phyloP scores from a whole-genome alignment of 768 basidiomycete genomes.

The Suillus variegatus region DNA sequence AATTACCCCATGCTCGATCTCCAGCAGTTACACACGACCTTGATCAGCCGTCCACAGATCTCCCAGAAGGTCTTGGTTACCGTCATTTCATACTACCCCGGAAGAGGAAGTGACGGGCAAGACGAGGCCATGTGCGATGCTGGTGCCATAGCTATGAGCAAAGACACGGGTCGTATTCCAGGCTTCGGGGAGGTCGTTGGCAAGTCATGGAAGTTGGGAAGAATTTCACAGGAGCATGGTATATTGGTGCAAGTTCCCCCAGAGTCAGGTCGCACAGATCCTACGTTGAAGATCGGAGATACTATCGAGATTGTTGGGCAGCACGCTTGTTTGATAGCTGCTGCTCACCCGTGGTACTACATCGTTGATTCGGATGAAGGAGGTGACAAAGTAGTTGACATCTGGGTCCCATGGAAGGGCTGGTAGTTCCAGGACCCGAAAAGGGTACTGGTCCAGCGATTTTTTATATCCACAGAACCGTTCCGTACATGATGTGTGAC shows the following conservation, averaged over 20 bases:
- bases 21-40: slow-evolving; percentile 76
- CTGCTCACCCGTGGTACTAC: slow-evolving; percentile 83
- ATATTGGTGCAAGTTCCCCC: slow-evolving; percentile 48
- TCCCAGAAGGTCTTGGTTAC: slow-evolving; percentile 70
- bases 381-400: slow-evolving; percentile 60
- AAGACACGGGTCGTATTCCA: slow-evolving; percentile 75
- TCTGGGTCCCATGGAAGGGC: slow-evolving; percentile 92
- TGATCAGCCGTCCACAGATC: slow-evolving; percentile 57
- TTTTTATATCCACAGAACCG: too few species aligned
- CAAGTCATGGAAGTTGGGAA: slow-evolving; percentile 61
- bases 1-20: slow-evolving; percentile 85
- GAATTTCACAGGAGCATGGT: slow-evolving; percentile 81
- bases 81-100: slow-evolving; percentile 80
- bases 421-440: slow-evolving; percentile 48
- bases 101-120: slow-evolving; percentile 55
- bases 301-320: slow-evolving; percentile 77
- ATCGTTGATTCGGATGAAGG: slow-evolving; percentile 68
- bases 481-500: too few species aligned
- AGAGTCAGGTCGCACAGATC: slow-evolving; percentile 12
- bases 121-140: slow-evolving; percentile 86
- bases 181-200: slow-evolving; percentile 75
- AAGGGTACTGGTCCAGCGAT: too few species aligned
- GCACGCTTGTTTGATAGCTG: slow-evolving; percentile 83
- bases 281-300: slow-evolving; percentile 54
- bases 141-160: slow-evolving; percentile 85